phyloP scores from a whole-genome alignment of 495 filamentous ascomycete species.

The Xylaria telfairii region DNA sequence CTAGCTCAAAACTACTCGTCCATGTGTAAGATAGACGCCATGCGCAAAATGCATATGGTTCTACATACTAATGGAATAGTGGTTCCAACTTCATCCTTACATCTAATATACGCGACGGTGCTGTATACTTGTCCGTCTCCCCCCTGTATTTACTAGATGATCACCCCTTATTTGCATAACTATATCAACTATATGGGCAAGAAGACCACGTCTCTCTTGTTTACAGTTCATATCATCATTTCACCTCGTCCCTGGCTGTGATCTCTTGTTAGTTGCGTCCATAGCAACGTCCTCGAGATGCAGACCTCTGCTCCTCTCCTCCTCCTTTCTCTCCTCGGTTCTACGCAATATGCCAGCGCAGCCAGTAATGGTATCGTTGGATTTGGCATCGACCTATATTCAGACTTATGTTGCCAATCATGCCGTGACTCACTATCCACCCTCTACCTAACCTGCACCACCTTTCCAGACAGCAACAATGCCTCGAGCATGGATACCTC shows the following conservation, averaged over 20 bases:
- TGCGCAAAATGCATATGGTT: too few species aligned
- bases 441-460: constrained; percentile 7
- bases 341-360: not conserved
- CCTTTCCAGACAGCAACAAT: not conserved
- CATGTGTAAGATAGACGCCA: not conserved
- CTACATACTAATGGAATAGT: too few species aligned
- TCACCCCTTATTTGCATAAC: not conserved
- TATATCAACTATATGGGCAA: not conserved
- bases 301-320: not conserved
- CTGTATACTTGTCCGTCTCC: too few species aligned
- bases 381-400: not conserved
- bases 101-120: not conserved
- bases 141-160: not conserved
- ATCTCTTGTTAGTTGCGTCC: not conserved
- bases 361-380: constrained; percentile 1
- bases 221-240: not conserved
- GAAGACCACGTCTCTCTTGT: not conserved
- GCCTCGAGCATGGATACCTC: not conserved
- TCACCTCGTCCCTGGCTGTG: not conserved
- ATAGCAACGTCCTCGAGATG: not conserved
- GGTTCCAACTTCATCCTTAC: not conserved
- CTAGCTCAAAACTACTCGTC: not conserved
- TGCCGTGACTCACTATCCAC: constrained; percentile 5
- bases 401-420: constrained; percentile 6
- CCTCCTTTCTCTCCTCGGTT: not conserved